Evolutionary conservation across 176 grass and related monocot genomes (phyloP).

Genomic region (Cymbopogon citratus): DNA sequence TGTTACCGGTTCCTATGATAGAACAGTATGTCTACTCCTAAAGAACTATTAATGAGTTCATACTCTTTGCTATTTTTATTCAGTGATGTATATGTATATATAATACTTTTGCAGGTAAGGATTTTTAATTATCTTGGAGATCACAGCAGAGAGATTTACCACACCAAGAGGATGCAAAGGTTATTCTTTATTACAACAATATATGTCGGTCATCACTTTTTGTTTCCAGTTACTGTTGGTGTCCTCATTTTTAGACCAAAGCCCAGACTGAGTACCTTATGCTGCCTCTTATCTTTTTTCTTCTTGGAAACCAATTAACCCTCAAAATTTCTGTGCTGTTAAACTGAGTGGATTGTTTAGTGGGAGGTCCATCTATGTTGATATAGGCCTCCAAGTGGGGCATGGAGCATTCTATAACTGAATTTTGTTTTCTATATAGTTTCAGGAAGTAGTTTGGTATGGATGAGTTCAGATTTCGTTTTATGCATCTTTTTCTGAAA

Average conservation of each 20-base stretch:
- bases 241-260: neutral
- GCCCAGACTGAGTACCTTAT: neutral
- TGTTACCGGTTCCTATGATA: slow-evolving; percentile 96
- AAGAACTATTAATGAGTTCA: slow-evolving; percentile 15
- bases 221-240: neutral
- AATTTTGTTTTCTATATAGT: neutral
- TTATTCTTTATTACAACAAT: slow-evolving; percentile 21
- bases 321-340: neutral
- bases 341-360: neutral
- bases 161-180: slow-evolving; percentile 99
- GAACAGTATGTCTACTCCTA: slow-evolving; percentile 52
- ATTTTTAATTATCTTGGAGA: slow-evolving; percentile 79
- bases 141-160: slow-evolving; percentile 97
- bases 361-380: neutral
- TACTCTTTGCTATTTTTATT: slow-evolving; percentile 1
- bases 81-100: neutral
- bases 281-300: neutral
- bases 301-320: neutral
- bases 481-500: neutral
- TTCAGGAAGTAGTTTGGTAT: neutral
- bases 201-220: neutral
- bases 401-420: neutral
- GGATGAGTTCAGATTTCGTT: neutral
- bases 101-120: slow-evolving; percentile 63
- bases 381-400: neutral